Base-by-base conservation (phyloP, 148 eudicot species). In the Selenicereus undatus region DNA sequence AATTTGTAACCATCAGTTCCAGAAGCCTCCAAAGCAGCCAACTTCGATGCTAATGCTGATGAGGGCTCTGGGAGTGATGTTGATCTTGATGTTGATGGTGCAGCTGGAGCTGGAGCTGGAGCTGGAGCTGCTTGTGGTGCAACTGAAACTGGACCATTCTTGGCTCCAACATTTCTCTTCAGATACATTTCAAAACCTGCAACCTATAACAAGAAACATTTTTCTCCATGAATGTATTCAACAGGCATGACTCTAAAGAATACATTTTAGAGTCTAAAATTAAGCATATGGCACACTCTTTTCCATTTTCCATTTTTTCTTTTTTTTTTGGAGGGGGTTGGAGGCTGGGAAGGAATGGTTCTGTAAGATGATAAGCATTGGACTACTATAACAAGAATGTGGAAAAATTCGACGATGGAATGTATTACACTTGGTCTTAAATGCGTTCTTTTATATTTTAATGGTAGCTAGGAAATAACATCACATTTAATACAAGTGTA, bases 141-240 rank as follows among this genome's bases (percentile, higher is more conserved):
- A 76, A 85, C 42, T 80, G 90, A 83, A 75, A 86, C 73, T 17
- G 93, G 88, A 78, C 82, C 78, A 78, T 65, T 75, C 73, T 89
- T 65, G 51, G 86, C 86, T 81, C 87, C 92, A 83, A 93, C 82
- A 74, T 89, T 92, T 78, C 99, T 85, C 88, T 92, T 96, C 76
- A 96, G 84, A 87, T 92, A 95, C 95, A 96, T 89, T 85, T 96
- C 94, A 82, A 92, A 91, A 79, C 88, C 93, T 77, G 98, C 99
- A 83, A 96, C 81, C 99, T 96, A 76, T 65, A 20, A 81, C 27
- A 82, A 77, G 64, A 35, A 66, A 24, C 2, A 56, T 8, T 29
- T 29, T 66, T 27, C 71, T 66, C 7, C 35, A 66, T 66, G 35
- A 66, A n/a, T 62, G 27, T 22, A 62, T 21, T n/a, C 24, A 62